These are phyloP conservation scores for Mediolabrus comicus DNA, from an alignment of 108 stramenopile genomes.

Conservation along the genomic window DNA sequence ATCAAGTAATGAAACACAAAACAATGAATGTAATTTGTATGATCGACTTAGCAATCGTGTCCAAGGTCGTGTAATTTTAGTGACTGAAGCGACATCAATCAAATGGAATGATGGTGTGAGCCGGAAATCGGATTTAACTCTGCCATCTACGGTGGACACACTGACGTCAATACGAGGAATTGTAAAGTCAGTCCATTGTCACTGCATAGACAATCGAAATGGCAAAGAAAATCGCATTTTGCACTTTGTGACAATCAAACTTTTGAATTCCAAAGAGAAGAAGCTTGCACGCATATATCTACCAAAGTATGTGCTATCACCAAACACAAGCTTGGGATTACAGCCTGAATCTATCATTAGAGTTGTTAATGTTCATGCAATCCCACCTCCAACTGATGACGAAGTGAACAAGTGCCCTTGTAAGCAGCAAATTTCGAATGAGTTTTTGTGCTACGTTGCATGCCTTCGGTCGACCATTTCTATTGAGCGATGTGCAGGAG, in stretches of 20 bases:
- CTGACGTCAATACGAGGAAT: conserved; percentile 39
- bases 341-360: conserved; percentile 56
- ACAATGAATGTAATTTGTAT: conserved; percentile 16
- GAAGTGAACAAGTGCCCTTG: background rate
- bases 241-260: conserved; percentile 40
- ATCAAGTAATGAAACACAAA: background rate
- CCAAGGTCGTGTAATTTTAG: conserved; percentile 69
- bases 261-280: background rate
- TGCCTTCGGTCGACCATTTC: conserved; percentile 71
- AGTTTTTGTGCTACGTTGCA: conserved; percentile 42
- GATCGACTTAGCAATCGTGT: conserved; percentile 44
- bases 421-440: background rate
- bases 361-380: conserved; percentile 67
- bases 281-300: conserved; percentile 31
- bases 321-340: conserved; percentile 47
- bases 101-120: conserved; percentile 27
- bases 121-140: background rate
- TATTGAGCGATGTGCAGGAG: conserved; percentile 49
- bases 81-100: conserved; percentile 33
- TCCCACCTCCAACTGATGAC: background rate
- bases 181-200: conserved; percentile 42
- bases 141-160: conserved; percentile 35
- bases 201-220: conserved; percentile 1
- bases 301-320: conserved; percentile 58
- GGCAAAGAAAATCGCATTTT: conserved; percentile 6